Evolutionary conservation across 495 filamentous ascomycete genomes (phyloP), one percentile per base, ranked within the genome.

Genomic region (Evernia prunastri): DNA sequence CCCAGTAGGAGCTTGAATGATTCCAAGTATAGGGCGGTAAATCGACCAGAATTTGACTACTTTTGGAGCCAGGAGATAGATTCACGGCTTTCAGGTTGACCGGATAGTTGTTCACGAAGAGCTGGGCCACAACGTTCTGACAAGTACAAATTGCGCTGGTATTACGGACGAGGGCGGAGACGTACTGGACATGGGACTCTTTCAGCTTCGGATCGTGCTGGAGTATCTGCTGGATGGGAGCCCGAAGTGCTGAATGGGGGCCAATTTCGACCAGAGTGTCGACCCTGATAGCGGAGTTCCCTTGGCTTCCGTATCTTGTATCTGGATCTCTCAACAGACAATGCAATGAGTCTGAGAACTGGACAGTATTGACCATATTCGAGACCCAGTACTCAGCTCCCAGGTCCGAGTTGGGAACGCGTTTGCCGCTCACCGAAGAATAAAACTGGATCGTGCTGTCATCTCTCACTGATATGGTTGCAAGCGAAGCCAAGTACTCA

Each of bases 201-300:
- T 39, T 42, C 0, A 20, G 8, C 29, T 59, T 35, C n/a, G 54
- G 54, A 29, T 62, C 36, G 31, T 17, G 23, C 36, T 80, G 78
- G 18, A 66, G 57, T 27, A 80, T 85, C 60, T 87, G 80, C 64
- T 79, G 79, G 31, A 87, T 69, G 3, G 86, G 85, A 0, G 82
- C 81, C 56, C 82, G 75, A 1, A 91, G 73, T 0, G 86, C 82
- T 8, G 78, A 73, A 63, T 89, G 86, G 18, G 88, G 86, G 0
- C 88, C 87, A 31, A 89, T 74, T 66, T 89, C 87, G 25, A 89
- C 56, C 8, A 88, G 67, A 1, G 73, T 66, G 63, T 70, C 56
- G 59, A 70, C 9, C 27, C 39, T 47, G 8, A 76, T 57, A 4
- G 64, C 49, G 0, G 47, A 42, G 13, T 63, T 40, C 43, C 65